Base-by-base conservation (phyloP, 257 asterid genomes). In the Capsicum pubescens region DNA sequence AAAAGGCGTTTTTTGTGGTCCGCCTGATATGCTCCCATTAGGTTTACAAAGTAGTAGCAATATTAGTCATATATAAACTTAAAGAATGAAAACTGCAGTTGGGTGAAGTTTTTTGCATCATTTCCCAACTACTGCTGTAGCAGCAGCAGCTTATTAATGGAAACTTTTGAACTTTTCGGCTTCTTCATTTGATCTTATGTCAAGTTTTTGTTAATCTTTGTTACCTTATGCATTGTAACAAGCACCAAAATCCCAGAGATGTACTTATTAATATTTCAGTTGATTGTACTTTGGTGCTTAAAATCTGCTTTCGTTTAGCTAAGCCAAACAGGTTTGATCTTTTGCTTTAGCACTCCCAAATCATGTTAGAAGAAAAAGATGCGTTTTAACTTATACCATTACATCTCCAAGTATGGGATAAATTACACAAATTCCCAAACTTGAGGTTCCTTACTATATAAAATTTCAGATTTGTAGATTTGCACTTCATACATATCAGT, bases 21-120 rank as follows among this genome's bases (percentile, higher is more conserved):
- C 48, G 64, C 66, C 82, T 77, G 32, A 14, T 77, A 26, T 26
- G 63, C 50, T 54, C 66, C 82, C 82, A 54, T 77, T 54, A 54
- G 9, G 82, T 15, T 76, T 32, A 54, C 9, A 26, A 50, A 26
- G 82, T 8, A 15, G 6, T 54, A 54, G 32, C 14, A 77, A 9
- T 76, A 32, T 9, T 9, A 21, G 32, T 26, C 26, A 36, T 32
- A 72, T 26, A 21, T 54, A 52, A 17, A n/a, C 56, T 46, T n/a
- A 9, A 9, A 46, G 55, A 12, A 54, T 54, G 64, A 32, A 32
- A 81, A 60, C 63, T 63, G 71, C 77, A 81, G 84, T 35, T 21
- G 84, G 84, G 77, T 67, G 77, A 81, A 63, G 32, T 48, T 81
- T 81, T 63, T 81, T 63, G 84, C 36, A 52, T 67, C 77, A 32